Evolutionary conservation across 495 filamentous ascomycete genomes (phyloP).

Genomic region (Venustampulla echinocandica): DNA sequence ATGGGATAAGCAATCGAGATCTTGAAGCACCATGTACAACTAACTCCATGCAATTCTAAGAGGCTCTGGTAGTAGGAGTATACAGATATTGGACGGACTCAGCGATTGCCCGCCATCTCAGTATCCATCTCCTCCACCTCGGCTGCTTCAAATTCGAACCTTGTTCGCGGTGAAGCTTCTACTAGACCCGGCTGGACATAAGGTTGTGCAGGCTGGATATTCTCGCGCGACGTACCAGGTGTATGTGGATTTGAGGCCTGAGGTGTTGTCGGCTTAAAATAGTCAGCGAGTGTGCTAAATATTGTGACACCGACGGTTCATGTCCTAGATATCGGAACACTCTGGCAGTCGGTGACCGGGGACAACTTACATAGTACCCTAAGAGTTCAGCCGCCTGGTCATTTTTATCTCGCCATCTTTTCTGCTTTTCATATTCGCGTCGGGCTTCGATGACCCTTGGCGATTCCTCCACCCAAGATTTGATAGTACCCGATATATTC

Average conservation of each 20-base stretch:
- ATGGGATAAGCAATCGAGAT: no score
- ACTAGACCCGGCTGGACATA: conserved; percentile 2
- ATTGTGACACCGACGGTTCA: no score
- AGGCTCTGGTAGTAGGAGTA: no score
- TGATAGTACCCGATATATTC: conserved; percentile 61
- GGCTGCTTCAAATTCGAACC: conserved; percentile 24
- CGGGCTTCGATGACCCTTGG: conserved; percentile 47
- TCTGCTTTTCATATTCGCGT: conserved; percentile 56
- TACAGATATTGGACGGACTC: no score
- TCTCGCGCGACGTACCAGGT: conserved; percentile 9
- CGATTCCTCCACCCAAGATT: conserved; percentile 57
- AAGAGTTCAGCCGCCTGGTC: conserved; percentile 12
- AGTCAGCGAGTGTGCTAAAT: neutral
- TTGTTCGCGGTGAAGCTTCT: conserved; percentile 4
- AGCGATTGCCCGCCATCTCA: conserved; percentile 18
- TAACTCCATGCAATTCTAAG: no score
- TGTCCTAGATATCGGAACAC: no score
- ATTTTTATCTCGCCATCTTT: conserved; percentile 29
- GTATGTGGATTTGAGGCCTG: conserved; percentile 8
- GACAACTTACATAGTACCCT: conserved; percentile 10
- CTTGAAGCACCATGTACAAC: no score
- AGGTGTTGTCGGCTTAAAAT: neutral
- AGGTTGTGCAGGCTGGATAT: neutral
- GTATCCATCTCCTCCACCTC: conserved; percentile 25
- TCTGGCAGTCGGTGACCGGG: neutral